Evolutionary conservation across 192 early-diverging fungal species (phyloP).

Genomic region (Coemansia interrupta): DNA sequence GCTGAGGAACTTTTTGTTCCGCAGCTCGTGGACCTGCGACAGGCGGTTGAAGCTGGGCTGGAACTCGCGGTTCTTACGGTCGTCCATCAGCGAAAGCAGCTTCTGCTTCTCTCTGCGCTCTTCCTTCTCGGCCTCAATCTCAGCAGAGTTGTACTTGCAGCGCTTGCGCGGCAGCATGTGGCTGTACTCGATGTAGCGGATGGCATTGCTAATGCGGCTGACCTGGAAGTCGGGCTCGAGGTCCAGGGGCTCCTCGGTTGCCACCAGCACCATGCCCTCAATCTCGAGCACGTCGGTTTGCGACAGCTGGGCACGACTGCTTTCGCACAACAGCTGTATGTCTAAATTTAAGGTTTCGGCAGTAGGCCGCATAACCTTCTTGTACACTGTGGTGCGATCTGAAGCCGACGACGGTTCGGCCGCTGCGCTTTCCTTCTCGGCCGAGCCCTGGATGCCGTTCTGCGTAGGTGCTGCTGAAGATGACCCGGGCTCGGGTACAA

Average conservation of each 20-base stretch:
- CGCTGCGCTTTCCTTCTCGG: neutral
- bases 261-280: conserved; percentile 64
- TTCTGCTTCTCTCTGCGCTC: conserved; percentile 66
- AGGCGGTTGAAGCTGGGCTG: conserved; percentile 69
- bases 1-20: conserved; percentile 57
- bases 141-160: conserved; percentile 69
- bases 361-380: conserved; percentile 51
- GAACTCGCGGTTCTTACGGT: conserved; percentile 53
- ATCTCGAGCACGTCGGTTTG: conserved; percentile 58
- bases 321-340: conserved; percentile 38
- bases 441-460: neutral
- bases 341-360: conserved; percentile 44
- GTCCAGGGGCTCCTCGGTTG: conserved; percentile 63
- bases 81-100: conserved; percentile 69
- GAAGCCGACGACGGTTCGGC: neutral
- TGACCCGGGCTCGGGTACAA: conserved; percentile 20
- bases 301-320: conserved; percentile 47
- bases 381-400: conserved; percentile 9
- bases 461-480: conserved; percentile 8
- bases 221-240: conserved; percentile 69
- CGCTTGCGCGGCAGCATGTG: conserved; percentile 56
- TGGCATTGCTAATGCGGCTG: conserved; percentile 66
- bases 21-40: conserved; percentile 68
- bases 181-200: conserved; percentile 54
- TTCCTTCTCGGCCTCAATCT: conserved; percentile 64